A percentile compares a stretch with the other conserved stretches of the same genome.
These are phyloP conservation scores for Biscutella auriculata DNA, from an alignment of 441 rosid species.

Conservation along the genomic window DNA sequence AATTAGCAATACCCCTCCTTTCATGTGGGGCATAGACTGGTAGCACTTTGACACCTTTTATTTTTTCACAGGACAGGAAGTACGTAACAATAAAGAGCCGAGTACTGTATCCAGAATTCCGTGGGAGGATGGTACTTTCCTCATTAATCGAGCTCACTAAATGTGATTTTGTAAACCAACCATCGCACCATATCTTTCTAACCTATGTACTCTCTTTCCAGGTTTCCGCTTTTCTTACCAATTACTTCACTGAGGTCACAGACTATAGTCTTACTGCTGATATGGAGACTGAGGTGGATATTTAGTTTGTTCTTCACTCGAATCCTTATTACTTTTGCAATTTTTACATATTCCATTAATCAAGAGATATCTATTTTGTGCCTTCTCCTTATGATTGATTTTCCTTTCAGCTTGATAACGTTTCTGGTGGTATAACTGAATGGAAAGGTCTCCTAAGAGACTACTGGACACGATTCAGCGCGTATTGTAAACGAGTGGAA, in stretches of 20 bases:
- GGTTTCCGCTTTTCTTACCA: slow-evolving; percentile 94
- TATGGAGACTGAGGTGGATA: slow-evolving; percentile 87
- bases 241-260: slow-evolving; percentile 85
- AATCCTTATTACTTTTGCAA: not conserved
- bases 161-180: slow-evolving; percentile 5
- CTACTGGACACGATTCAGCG: slow-evolving; percentile 88
- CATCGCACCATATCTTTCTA: not conserved
- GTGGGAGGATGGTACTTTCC: slow-evolving; percentile 86
- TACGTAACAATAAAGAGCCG: slow-evolving; percentile 67
- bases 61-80: slow-evolving; percentile 64
- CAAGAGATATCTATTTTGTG: not conserved
- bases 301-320: not conserved
- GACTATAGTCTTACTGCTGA: slow-evolving; percentile 97
- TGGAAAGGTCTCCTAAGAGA: slow-evolving; percentile 95
- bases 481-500: slow-evolving; percentile 59
- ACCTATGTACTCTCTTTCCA: slow-evolving; percentile 23
- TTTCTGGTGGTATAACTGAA: slow-evolving; percentile 88
- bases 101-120: slow-evolving; percentile 80
- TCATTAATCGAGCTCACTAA: not conserved
- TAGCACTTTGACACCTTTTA: slow-evolving; percentile 6
- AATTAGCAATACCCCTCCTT: slow-evolving; percentile 1
- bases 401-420: slow-evolving; percentile 85
- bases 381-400: not conserved
- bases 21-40: slow-evolving; percentile 8
- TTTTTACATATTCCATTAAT: slow-evolving; percentile 6